These are phyloP conservation scores for Dipteronia sinensis DNA, from an alignment of 345 rosid genomes.

Conservation along the genomic window DNA sequence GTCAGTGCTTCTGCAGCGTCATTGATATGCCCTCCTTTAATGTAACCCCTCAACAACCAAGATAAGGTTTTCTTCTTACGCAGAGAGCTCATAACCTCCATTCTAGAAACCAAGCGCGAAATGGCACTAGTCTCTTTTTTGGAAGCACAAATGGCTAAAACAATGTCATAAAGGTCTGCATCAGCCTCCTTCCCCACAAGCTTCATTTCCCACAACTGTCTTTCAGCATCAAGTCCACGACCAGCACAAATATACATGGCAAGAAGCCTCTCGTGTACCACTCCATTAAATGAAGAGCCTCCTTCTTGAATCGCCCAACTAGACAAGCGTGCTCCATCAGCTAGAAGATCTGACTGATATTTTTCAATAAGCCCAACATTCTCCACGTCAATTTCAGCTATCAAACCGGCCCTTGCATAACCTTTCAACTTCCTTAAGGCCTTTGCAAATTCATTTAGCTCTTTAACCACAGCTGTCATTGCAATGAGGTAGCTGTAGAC, in stretches of 20 bases:
- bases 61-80: constrained; percentile 68
- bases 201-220: constrained; percentile 91
- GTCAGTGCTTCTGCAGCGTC: constrained; percentile 72
- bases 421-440: constrained; percentile 70
- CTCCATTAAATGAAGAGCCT: constrained; percentile 52
- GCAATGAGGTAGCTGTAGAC: constrained; percentile 83
- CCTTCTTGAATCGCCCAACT: constrained; percentile 77
- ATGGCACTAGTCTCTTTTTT: constrained; percentile 61
- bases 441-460: constrained; percentile 77
- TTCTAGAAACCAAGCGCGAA: constrained; percentile 58
- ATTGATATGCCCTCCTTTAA: constrained; percentile 80
- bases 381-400: constrained; percentile 59
- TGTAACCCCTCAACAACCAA: constrained; percentile 84
- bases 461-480: constrained; percentile 93
- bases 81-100: constrained; percentile 47
- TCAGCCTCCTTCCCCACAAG: constrained; percentile 84
- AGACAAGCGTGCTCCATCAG: constrained; percentile 63
- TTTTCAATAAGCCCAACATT: constrained; percentile 55
- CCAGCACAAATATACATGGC: constrained; percentile 94
- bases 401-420: constrained; percentile 55
- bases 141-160: constrained; percentile 87
- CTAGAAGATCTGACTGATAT: constrained; percentile 69
- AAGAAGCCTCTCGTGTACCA: constrained; percentile 82
- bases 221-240: constrained; percentile 81
- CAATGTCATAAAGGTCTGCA: constrained; percentile 72